Percentiles rank a stretch among this genome's conserved stretches.
phyloP scores from a whole-genome alignment of 129 eudicot genomes.

The Flaveria robusta region DNA sequence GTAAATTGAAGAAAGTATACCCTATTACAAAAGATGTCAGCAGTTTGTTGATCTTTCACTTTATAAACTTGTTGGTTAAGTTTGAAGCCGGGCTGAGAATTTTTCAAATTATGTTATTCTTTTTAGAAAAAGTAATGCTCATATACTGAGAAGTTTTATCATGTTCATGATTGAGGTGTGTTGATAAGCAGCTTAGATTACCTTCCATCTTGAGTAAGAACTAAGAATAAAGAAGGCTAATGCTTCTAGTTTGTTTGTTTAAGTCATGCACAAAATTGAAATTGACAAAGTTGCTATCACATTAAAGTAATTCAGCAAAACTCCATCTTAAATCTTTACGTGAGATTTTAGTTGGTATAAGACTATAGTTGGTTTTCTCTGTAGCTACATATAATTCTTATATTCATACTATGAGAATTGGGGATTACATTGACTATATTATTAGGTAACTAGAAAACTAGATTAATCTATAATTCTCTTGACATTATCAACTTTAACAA shows the following conservation, averaged over 20 bases:
- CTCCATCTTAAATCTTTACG: too few relatives aligned
- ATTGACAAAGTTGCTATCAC: not conserved
- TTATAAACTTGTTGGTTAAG: not conserved
- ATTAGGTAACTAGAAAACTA: not conserved
- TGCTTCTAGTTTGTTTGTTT: not conserved
- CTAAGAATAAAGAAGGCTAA: not conserved
- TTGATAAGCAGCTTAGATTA: not conserved
- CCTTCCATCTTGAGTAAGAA: not conserved
- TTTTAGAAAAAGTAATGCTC: not conserved
- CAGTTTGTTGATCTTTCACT: not conserved
- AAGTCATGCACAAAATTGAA: not conserved
- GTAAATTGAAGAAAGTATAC: not conserved
- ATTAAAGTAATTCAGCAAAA: not conserved
- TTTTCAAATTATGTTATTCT: not conserved
- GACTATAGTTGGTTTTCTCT: not conserved
- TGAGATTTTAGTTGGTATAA: too few relatives aligned
- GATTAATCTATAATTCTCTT: not conserved
- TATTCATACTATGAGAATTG: too few relatives aligned
- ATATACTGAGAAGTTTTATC: slow-evolving; percentile 3
- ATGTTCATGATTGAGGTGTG: not conserved
- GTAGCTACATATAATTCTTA: not conserved
- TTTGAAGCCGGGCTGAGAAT: not conserved
- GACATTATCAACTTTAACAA: not conserved
- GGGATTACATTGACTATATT: not conserved
- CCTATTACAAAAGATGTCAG: not conserved